Evolutionary conservation across 441 rosid genomes (phyloP), one percentile per base, ranked within the genome.

Genomic region (Metrosideros polymorpha): DNA sequence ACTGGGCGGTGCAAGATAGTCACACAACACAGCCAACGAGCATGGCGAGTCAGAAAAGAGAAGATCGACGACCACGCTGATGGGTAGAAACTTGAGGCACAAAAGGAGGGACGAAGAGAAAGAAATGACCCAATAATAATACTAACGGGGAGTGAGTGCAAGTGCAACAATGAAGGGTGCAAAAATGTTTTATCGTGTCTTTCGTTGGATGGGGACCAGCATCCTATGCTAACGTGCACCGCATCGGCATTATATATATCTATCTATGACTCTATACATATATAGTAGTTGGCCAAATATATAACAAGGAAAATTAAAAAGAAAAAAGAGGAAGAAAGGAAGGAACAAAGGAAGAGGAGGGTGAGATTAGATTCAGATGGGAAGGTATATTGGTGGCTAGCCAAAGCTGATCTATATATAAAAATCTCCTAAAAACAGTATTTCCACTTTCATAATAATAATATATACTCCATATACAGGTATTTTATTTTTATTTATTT

Each of bases 181-280:
- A 71, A 39, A 71, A 39, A 71, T 39, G 79, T 71, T 71, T 42
- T 71, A 71, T 71, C 12, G 79, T 24, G 79, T 39, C 79, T 39
- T 71, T 71, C 79, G 47, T 39, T 82, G 35, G 75, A 87, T 59
- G 95, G 96, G 97, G 95, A 94, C 97, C 97, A 93, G 90, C 84
- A 88, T 90, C 94, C 88, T 93, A 93, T 93, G 93, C 95, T 93
- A 95, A 95, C 94, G 90, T 94, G 98, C 95, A 93, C 94, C 94
- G 87, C 84, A 83, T 42, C 42, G 30, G 57, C 59, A 35, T 35
- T 50, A 30, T 50, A 49, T 51, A 50, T 32, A 50, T 52, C 8
- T 51, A 8, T 82, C 42, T 35, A 29, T 29, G 43, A 5, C 39
- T 82, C 54, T n/a, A 45, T 18, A 82, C 92, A 91, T 89, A 87